These are phyloP conservation scores for Ogataea chonburiensis DNA, from an alignment of 805 yeast species.

Conservation along the genomic window DNA sequence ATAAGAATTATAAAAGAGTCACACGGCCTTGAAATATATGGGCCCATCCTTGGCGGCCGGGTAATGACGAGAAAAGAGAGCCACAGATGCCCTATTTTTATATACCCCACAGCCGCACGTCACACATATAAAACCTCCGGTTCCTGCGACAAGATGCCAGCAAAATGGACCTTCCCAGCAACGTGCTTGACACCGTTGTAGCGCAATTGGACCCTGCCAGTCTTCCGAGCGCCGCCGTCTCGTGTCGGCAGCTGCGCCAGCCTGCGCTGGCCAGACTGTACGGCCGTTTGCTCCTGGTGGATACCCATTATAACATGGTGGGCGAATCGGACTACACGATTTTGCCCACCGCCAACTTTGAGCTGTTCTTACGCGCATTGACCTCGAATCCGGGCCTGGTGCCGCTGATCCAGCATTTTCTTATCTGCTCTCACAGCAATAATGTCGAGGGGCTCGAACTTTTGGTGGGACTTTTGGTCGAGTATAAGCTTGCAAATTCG, in stretches of 20 bases:
- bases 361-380: conserved; percentile 10
- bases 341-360: conserved; percentile 7
- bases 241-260: conserved; percentile 9
- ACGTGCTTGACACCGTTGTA: conserved; percentile 16
- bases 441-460: conserved; percentile 10
- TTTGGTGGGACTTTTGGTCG: conserved; percentile 16
- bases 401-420: conserved; percentile 15
- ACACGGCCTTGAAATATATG: no score
- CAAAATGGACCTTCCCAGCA: conserved; percentile 13
- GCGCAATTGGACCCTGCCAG: conserved; percentile 2
- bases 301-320: conserved; percentile 7
- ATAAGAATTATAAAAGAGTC: no score
- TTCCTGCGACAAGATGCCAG: no score
- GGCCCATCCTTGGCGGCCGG: no score
- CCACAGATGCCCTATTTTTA: no score
- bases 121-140: conserved; percentile 3
- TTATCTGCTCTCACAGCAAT: conserved; percentile 13
- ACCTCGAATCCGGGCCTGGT: conserved; percentile 3
- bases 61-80: no score
- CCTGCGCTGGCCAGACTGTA: conserved; percentile 16
- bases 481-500: conserved; percentile 13
- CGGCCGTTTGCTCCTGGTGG: conserved; percentile 16
- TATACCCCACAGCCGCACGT: conserved; percentile 10
- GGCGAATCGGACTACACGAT: conserved; percentile 8
- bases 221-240: conserved; percentile 13